A percentile compares a stretch with the other conserved stretches of the same genome.
phyloP scores from a whole-genome alignment of 495 filamentous ascomycete genomes.

The Podospora pseudocomata region DNA sequence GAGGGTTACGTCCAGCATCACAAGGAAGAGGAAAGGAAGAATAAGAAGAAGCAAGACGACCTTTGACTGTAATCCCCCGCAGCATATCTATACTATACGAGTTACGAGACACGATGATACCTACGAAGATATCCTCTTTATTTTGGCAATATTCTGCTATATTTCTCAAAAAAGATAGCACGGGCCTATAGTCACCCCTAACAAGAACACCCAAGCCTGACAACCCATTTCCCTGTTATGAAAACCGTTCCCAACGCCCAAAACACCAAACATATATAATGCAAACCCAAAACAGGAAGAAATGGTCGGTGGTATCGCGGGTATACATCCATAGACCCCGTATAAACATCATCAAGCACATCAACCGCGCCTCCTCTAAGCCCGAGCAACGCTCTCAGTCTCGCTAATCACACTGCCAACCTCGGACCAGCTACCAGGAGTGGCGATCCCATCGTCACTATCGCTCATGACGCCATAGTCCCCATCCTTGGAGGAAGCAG shows the following conservation, averaged over 20 bases:
- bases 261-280: too few relatives aligned
- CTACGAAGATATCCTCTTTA: too few relatives aligned
- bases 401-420: conserved; percentile 70
- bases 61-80: background rate
- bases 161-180: too few relatives aligned
- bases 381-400: conserved; percentile 38
- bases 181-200: too few relatives aligned
- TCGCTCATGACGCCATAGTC: conserved; percentile 65
- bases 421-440: conserved; percentile 74
- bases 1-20: conserved; percentile 54
- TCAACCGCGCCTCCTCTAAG: conserved; percentile 20
- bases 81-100: too few relatives aligned
- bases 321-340: background rate
- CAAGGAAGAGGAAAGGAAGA: conserved; percentile 19
- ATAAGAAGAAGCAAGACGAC: background rate
- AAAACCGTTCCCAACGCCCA: too few relatives aligned
- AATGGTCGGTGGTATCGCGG: background rate
- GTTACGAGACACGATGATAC: too few relatives aligned
- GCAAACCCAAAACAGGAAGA: background rate
- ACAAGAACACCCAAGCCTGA: too few relatives aligned
- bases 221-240: too few relatives aligned
- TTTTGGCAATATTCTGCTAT: too few relatives aligned
- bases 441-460: conserved; percentile 55
- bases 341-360: background rate
- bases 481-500: conserved; percentile 28